These are phyloP conservation scores for Rhododendron mucronatum DNA, from an alignment of 148 eudicot genomes.

Conservation along the genomic window DNA sequence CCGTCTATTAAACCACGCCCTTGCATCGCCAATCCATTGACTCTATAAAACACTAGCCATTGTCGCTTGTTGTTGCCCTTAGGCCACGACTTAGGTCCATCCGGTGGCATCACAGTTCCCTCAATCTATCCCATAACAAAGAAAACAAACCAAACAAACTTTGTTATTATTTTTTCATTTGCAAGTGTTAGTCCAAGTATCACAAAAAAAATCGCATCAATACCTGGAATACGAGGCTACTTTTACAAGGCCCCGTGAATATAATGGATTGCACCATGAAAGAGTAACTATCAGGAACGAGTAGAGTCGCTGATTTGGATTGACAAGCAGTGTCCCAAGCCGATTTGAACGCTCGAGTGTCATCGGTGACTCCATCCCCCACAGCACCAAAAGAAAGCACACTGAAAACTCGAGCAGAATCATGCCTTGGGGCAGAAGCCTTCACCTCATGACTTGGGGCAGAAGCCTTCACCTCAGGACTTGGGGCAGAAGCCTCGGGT, in stretches of 20 bases:
- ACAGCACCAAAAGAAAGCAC: slow-evolving; percentile 71
- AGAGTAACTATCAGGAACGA: slow-evolving; percentile 45
- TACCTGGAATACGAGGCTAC: slow-evolving; percentile 64
- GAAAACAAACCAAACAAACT: background rate
- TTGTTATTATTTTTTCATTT: background rate
- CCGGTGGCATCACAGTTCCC: slow-evolving; percentile 79
- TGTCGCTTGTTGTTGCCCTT: slow-evolving; percentile 55
- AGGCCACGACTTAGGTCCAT: slow-evolving; percentile 89
- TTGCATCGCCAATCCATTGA: slow-evolving; percentile 62
- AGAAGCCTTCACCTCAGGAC: too few species aligned
- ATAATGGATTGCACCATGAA: slow-evolving; percentile 74
- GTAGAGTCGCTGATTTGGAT: slow-evolving; percentile 33
- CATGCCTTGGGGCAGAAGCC: background rate
- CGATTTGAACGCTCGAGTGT: slow-evolving; percentile 64
- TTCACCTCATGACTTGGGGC: too few species aligned
- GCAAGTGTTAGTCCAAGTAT: background rate
- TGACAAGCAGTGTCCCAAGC: slow-evolving; percentile 89
- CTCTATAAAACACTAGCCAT: slow-evolving; percentile 79
- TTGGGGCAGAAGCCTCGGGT: slow-evolving; percentile 28
- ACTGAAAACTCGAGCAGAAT: slow-evolving; percentile 19
- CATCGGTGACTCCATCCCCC: slow-evolving; percentile 76
- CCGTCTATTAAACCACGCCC: slow-evolving; percentile 88
- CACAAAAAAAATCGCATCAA: background rate
- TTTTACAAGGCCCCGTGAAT: slow-evolving; percentile 80
- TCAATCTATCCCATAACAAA: slow-evolving; percentile 42